Base-by-base conservation (phyloP, 1,139 yeast genomes). In the Suhomyces anneliseae region DNA sequence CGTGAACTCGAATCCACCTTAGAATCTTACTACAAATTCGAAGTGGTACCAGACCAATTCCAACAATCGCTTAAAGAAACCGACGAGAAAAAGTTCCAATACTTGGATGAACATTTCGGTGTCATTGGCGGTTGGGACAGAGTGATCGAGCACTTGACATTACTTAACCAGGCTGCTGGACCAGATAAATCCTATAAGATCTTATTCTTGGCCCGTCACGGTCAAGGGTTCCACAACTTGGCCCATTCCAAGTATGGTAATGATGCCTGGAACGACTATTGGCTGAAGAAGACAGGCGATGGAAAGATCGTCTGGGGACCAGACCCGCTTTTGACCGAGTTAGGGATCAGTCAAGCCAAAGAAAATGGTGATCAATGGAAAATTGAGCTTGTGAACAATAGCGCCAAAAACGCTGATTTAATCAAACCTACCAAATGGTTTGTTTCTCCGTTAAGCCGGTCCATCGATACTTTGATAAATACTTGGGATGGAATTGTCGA, bases 271-370 rank as follows among this genome's bases (percentile, higher is more conserved):
- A 71, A 74, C 49, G 66, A 64, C 27, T 55, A 74, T 51, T 75
- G 78, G 77, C 69, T 74, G 40, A 70, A 66, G 45, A 53, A 70
- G 41, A 66, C 64, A 43, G 78, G 78, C 0, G 78, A 75, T 52
- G 79, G 76, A 7, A 64, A 68, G 35, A 62, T 70, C 8, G 70
- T 65, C 4, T 75, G 79, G 78, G 81, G 74, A 3, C 79, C 79
- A 0, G 80, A 75, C 54, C 76, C 80, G 1, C 66, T 64, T 39
- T 69, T 75, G 54, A 74, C 79, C 7, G 69, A 65, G 4, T 61
- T 69, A 51, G 79, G 79, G 2, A 51, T 62, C 36, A 55, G 57
- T 26, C 79, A 74, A 54, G 80, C 80, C n/a, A 43, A 45, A 10
- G 66, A 62, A 41, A 63, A 63, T 52, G 48, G 53, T 24, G 46